Base-by-base conservation (phyloP, 139 green algal species). In the Asterochloris erici region DNA sequence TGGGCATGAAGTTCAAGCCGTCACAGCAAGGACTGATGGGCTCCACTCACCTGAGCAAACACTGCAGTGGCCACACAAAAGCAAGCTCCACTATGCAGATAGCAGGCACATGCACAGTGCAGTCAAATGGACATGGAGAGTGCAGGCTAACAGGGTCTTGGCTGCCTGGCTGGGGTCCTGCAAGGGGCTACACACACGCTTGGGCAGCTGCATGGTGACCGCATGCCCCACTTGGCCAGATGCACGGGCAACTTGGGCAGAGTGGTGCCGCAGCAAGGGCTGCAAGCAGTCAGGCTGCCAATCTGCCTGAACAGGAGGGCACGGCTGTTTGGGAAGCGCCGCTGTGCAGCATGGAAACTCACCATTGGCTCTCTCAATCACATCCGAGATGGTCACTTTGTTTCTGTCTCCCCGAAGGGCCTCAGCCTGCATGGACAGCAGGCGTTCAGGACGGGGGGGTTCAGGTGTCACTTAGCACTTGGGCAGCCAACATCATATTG, bases 371-470 rank as follows among this genome's bases (percentile, higher is more conserved):
- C 88, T 87, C 69, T 96, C 91, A 24, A 90, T 83, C 0, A 95
- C 66, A 68, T 95, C 91, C 61, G 92, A 85, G 17, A 96, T 92
- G 11, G 91, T 95, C 0, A 92, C 83, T 74, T 93, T 93, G 4
- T 87, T 80, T 78, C 90, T 87, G 0, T 84, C 73, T 14, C 88
- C 90, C 10, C 79, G 89, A 26, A 74, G 74, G 23, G 88, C 90
- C 28, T 93, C 90, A n/a, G 81, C 74, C 89, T 94, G 87, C 73
- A 71, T 17, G n/a, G 17, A 54, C 0, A 73, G 76, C 9, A 64
- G 0, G 14, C 38, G 81, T 12, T 66, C 19, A 69, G 15, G 64
- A 19, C 70, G 77, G 66, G 19, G 69, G 70, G 26, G 11, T 28
- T 23, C 38, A 54, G 38, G 38, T 54, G 38, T 2, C 6, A n/a